Conservation (phyloP, 176 grass and related monocot genomes). For the Microstegium vimineum region DNA sequence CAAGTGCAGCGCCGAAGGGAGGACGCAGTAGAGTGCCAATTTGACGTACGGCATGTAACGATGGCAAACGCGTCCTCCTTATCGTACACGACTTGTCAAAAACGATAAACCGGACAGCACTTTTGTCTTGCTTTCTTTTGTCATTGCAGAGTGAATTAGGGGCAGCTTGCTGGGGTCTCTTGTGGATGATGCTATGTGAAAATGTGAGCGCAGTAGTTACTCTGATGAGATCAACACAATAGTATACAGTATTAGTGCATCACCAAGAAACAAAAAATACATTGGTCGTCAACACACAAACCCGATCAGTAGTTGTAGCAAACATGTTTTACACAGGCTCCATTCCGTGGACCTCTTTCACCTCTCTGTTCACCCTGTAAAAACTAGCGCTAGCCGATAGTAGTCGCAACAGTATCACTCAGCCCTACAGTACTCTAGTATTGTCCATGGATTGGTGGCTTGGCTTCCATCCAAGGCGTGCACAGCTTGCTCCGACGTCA, state of each 20-base stretch:
- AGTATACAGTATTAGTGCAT: neutral
- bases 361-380: slow-evolving; percentile 24
- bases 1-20: neutral
- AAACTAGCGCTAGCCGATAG: slow-evolving; percentile 15
- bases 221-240: neutral
- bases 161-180: neutral
- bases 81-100: neutral
- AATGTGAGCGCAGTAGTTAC: neutral
- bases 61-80: neutral
- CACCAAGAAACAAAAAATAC: slow-evolving; percentile 15
- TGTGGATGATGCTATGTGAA: neutral
- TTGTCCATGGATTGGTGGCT: slow-evolving; percentile 5
- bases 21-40: neutral
- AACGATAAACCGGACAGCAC: neutral
- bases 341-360: neutral
- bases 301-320: neutral
- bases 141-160: neutral
- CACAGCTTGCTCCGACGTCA: slow-evolving; percentile 14
- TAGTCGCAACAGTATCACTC: slow-evolving; percentile 25
- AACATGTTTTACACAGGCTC: slow-evolving; percentile 21
- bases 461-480: slow-evolving; percentile 7
- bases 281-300: slow-evolving; percentile 11
- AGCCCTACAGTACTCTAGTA: slow-evolving; percentile 11
- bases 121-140: neutral
- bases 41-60: neutral